Conservation (phyloP, 1,284 basidiomycete genomes). For the Takashimella koratensis region DNA sequence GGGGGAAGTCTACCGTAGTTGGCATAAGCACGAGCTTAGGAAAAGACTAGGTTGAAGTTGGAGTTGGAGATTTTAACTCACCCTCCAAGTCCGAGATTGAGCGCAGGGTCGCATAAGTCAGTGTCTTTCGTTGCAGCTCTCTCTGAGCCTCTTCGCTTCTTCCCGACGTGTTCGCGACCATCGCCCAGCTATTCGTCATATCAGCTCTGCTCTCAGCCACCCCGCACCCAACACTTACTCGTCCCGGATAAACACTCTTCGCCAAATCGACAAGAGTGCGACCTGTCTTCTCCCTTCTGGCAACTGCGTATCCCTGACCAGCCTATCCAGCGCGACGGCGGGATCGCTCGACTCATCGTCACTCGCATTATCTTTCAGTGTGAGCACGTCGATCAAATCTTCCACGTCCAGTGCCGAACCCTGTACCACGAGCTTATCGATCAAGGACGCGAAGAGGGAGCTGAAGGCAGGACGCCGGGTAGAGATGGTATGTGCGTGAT, state of each 20-base stretch:
- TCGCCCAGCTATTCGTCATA: slow-evolving; percentile 30
- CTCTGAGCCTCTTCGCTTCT: slow-evolving; percentile 43
- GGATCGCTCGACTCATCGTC: slow-evolving; percentile 47
- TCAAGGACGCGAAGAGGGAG: slow-evolving; percentile 23
- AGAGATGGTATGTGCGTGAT: neutral
- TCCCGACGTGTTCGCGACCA: slow-evolving; percentile 36
- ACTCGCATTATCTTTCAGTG: slow-evolving; percentile 50
- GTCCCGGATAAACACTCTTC: slow-evolving; percentile 79
- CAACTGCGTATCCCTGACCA: slow-evolving; percentile 52
- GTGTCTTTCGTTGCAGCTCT: slow-evolving; percentile 23
- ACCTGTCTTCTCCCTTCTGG: slow-evolving; percentile 66
- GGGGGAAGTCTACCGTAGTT: slow-evolving; percentile 32
- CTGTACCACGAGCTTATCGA: slow-evolving; percentile 31
- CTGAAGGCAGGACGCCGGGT: neutral
- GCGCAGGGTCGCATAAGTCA: slow-evolving; percentile 33
- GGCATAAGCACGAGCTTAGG: too few species aligned
- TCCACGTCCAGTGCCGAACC: slow-evolving; percentile 50
- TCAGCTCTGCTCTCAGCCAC: too few species aligned
- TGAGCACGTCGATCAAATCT: slow-evolving; percentile 54
- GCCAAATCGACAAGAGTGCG: slow-evolving; percentile 73
- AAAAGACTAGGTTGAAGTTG: too few species aligned
- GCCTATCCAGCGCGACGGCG: slow-evolving; percentile 51
- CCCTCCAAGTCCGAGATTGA: slow-evolving; percentile 13
- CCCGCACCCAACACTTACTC: slow-evolving; percentile 64
- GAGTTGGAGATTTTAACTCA: too few species aligned